These are phyloP conservation scores for Aspergillus pseudoglaucus DNA, from an alignment of 2,329 filamentous ascomycete species.

Conservation along the genomic window DNA sequence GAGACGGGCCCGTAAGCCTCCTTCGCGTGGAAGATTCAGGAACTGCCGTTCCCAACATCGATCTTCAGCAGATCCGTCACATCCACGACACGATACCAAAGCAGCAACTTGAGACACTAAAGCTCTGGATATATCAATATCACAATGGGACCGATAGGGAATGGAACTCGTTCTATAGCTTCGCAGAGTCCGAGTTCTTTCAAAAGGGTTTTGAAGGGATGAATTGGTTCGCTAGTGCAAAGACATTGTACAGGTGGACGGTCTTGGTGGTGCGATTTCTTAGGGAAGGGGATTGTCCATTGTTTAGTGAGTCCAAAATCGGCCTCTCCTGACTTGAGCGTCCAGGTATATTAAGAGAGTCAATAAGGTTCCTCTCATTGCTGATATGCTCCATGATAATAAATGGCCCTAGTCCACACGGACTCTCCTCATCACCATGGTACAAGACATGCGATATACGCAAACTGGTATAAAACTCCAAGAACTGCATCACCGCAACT, in stretches of 20 bases:
- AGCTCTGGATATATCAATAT: no score
- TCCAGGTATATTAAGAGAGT: neutral
- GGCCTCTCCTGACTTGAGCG: neutral
- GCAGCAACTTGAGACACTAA: no score
- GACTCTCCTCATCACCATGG: neutral
- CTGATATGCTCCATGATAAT: neutral
- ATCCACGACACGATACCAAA: no score
- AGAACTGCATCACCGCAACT: neutral
- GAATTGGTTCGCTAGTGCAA: no score
- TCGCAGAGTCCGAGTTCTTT: no score
- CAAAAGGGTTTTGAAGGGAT: no score
- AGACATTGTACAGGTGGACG: neutral
- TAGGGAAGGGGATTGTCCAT: neutral
- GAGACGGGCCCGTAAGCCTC: no score
- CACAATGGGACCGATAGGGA: no score
- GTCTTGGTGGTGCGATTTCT: neutral
- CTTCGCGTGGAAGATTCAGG: no score
- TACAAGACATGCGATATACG: neutral
- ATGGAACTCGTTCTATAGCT: no score
- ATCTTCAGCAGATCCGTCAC: no score
- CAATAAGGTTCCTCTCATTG: neutral
- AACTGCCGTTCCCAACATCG: no score
- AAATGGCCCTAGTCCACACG: neutral
- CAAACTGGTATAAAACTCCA: neutral
- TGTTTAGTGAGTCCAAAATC: conserved; percentile 22